Percentiles rank a stretch among this genome's conserved stretches.
Conservation (phyloP, 2,329 filamentous ascomycete species). For the Diaporthe longicolla region DNA sequence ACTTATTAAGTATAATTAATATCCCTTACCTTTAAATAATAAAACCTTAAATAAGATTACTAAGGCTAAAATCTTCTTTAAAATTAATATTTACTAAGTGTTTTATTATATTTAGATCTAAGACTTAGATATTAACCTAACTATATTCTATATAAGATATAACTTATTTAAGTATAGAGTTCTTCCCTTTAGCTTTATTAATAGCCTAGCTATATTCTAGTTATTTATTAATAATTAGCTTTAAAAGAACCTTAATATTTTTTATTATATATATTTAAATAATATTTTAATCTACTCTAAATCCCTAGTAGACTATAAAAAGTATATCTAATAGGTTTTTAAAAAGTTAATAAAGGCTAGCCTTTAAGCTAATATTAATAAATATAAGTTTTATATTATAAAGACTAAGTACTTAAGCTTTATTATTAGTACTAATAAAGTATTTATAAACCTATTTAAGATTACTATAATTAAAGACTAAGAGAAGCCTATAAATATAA, state of each 20-base stretch:
- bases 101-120: not conserved
- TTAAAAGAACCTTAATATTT: not conserved
- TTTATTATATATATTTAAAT: slow-evolving; percentile 5
- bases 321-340: slow-evolving; percentile 6
- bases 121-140: not conserved
- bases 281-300: slow-evolving; percentile 18
- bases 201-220: not conserved
- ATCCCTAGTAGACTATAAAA: not conserved
- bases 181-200: not conserved
- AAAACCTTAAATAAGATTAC: not conserved
- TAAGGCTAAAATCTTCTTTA: not conserved
- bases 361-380: too few relatives aligned
- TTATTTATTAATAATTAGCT: slow-evolving; percentile 4
- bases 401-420: slow-evolving; percentile 5
- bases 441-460: not conserved
- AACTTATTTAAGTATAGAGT: slow-evolving; percentile 10
- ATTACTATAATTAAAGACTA: not conserved
- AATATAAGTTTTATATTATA: too few relatives aligned
- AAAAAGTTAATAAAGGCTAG: too few relatives aligned
- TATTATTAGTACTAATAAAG: slow-evolving; percentile 14
- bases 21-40: not conserved
- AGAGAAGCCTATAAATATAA: not conserved
- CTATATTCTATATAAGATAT: not conserved
- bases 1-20: not conserved
- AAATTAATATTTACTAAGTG: not conserved